Base-by-base conservation (phyloP, 805 yeast genomes). In the Suhomyces prunicola region DNA sequence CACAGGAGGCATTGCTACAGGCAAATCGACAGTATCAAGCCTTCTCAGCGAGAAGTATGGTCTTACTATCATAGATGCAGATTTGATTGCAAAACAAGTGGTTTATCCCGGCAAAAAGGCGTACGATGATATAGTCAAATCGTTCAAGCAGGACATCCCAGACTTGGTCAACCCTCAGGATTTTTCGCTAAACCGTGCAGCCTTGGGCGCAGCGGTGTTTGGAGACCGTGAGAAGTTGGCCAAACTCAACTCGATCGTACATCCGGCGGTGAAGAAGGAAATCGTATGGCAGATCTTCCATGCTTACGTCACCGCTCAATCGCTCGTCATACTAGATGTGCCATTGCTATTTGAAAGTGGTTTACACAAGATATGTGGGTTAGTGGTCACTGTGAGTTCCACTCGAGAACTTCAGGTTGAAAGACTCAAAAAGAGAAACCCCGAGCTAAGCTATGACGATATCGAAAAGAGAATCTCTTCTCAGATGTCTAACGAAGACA, bases 1-100 rank as follows among this genome's bases (percentile, higher is more conserved):
- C n/a, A 94, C 99, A 0, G 99, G 99, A 1, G 97, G 97, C 1
- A 94, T 94, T 48, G 97, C 97, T 5, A 81, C 94, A n/a, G 99
- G 99, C 2, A 94, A 94, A 64, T 87, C 96, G 17, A 93, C 98
- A 0, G 97, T 89, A 0, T 89, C 97, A 0, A 64, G 71, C 15
- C 68, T 80, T 35, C 70, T 94, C 9, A 56, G 67, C 4, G 79
- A 81, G 8, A 70, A 81, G 9, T 78, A 85, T 62, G 64, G 74
- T 1, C 54, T 88, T 5, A 78, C 87, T 0, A 69, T 94, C 1
- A 78, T 94, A 1, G 99, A 94, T 72, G 98, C 99, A 1, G 99
- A 94, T 67, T 67, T 81, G 48, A 86, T 96, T 44, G 98, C 99
- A 0, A 80, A 87, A 54, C 84, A 90, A 55, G 88, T 92, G 6